phyloP scores from a whole-genome alignment of 2,329 filamentous ascomycete genomes.

The Phyllosticta citribraziliensis region DNA sequence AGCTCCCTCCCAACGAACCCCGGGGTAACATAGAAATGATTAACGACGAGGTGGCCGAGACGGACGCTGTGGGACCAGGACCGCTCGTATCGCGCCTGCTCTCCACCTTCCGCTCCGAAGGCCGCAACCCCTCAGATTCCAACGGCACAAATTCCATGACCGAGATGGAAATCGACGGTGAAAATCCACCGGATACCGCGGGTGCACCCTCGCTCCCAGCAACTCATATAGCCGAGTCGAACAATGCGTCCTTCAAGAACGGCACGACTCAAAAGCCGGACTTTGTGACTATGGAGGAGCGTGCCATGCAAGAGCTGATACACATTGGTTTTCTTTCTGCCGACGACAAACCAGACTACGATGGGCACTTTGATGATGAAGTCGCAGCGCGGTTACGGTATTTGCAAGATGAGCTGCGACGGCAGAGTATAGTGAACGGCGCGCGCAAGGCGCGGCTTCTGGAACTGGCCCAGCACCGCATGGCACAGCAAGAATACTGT shows the following conservation, averaged over 20 bases:
- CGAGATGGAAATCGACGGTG: constrained; percentile 41
- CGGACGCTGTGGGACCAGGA: constrained; percentile 79
- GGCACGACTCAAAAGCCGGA: constrained; percentile 67
- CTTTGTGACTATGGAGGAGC: constrained; percentile 78
- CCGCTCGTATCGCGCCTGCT: constrained; percentile 77
- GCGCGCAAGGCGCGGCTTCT: constrained; percentile 79
- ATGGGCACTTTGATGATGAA: constrained; percentile 86
- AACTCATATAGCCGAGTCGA: constrained; percentile 68
- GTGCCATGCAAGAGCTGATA: constrained; percentile 79
- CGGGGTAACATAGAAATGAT: constrained; percentile 80
- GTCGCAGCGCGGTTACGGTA: constrained; percentile 81
- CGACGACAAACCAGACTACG: constrained; percentile 68
- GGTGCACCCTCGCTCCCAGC: constrained; percentile 51
- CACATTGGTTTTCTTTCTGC: constrained; percentile 83
- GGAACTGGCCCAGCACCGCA: constrained; percentile 80
- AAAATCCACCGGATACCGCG: constrained; percentile 26
- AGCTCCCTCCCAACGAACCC: constrained; percentile 67
- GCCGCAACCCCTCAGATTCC: constrained; percentile 45
- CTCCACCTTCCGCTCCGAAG: constrained; percentile 70
- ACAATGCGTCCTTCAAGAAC: constrained; percentile 68
- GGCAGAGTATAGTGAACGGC: constrained; percentile 79
- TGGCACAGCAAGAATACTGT: constrained; percentile 94
- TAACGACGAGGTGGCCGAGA: constrained; percentile 76
- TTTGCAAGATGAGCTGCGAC: constrained; percentile 71
- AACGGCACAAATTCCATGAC: constrained; percentile 40